phyloP scores from a whole-genome alignment of 2,329 filamentous ascomycete species.

The Microsporum audouinii region DNA sequence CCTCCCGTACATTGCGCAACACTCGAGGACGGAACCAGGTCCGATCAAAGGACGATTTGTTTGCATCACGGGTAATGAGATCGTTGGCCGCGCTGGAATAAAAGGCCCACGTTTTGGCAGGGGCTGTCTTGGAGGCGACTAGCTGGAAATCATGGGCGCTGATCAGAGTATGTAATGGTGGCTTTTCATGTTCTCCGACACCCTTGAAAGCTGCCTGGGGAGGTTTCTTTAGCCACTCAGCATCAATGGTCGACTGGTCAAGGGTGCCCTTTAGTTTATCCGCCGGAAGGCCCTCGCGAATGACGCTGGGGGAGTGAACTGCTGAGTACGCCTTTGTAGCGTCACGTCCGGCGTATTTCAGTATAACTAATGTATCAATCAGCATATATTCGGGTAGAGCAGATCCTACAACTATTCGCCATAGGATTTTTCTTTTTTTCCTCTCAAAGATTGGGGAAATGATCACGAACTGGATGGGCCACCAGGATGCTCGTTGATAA shows the following conservation, averaged over 20 bases:
- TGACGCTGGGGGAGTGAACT: slow-evolving; percentile 38
- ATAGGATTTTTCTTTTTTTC: not conserved
- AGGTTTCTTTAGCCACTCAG: slow-evolving; percentile 37
- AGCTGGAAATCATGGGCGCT: slow-evolving; percentile 50
- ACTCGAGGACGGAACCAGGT: slow-evolving; percentile 40
- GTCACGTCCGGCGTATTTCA: slow-evolving; percentile 37
- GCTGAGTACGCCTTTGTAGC: slow-evolving; percentile 37
- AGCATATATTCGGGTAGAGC: not conserved
- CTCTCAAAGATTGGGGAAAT: slow-evolving; percentile 1
- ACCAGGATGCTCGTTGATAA: slow-evolving; percentile 53
- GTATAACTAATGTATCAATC: slow-evolving; percentile 27
- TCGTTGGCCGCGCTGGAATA: slow-evolving; percentile 56
- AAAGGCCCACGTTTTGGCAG: slow-evolving; percentile 58
- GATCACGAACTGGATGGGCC: slow-evolving; percentile 36
- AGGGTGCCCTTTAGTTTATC: slow-evolving; percentile 42
- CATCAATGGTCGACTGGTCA: slow-evolving; percentile 38
- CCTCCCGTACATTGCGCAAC: slow-evolving; percentile 41
- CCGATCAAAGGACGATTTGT: slow-evolving; percentile 42
- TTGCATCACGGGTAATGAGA: slow-evolving; percentile 46
- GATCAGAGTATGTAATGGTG: slow-evolving; percentile 44
- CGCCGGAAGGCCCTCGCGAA: slow-evolving; percentile 32
- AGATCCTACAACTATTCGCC: too few relatives aligned
- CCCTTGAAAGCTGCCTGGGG: slow-evolving; percentile 23
- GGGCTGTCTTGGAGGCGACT: slow-evolving; percentile 45
- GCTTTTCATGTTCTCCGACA: slow-evolving; percentile 17